Base-by-base conservation (phyloP, 2,329 filamentous ascomycete genomes). In the Cercospora sp. region DNA sequence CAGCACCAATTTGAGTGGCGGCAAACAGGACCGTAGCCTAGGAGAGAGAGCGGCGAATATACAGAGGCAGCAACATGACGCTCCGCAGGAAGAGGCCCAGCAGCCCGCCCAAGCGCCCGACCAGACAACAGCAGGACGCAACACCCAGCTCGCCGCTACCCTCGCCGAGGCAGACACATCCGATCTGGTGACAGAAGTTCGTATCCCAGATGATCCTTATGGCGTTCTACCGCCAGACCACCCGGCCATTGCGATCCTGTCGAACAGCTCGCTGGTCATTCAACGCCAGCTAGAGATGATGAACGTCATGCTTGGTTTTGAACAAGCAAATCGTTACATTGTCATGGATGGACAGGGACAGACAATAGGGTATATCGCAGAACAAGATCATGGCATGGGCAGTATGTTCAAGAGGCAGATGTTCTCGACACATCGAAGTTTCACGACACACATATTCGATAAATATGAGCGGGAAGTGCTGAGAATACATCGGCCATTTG, bases 371-470 rank as follows among this genome's bases (percentile, higher is more conserved):
- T 90, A 88, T 72, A 85, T 90, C 74, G 88, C 87, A 34, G 88
- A 90, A 77, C 84, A 85, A 73, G 88, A 89, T 58, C 85, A 85
- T 67, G 86, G 87, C 1, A 78, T 90, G 65, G 86, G 83, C 1
- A 85, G 81, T 65, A 82, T 84, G 32, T 80, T 90, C 76, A 82
- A 83, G 16, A 81, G 88, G 65, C 88, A 90, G 74, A 85, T 85
- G 82, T 85, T 88, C 71, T 83, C 82, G 69, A 90, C 88, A 2
- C 88, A 90, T 75, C 81, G 88, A 51, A 85, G 86, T 68, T 90
- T 90, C 70, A 88, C 87, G 13, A 87, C 87, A 5, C 86, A 89
- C 77, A 86, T 90, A 2, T 90, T 90, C 77, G 88, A 90, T 73
- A 81, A 80, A 63, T 79, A 87, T 49, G 85, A 87, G 73, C 84